Conservation (phyloP, 2,329 filamentous ascomycete genomes). For the Pseudocercospora fijiensis region DNA sequence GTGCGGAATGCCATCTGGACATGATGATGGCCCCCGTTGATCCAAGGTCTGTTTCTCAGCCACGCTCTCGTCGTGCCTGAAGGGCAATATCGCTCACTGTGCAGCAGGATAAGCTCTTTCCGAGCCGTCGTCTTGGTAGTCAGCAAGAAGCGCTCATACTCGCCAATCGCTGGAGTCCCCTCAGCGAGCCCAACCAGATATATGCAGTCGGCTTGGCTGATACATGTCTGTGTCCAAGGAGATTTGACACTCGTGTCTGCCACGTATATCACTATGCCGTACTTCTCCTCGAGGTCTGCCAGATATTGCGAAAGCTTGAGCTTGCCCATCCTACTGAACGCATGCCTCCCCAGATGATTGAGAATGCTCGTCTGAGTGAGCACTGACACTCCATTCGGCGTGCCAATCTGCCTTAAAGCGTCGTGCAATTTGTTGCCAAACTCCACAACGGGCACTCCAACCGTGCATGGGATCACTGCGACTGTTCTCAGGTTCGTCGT, state of each 20-base stretch:
- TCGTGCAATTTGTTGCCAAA: constrained; percentile 88
- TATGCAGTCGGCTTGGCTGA: constrained; percentile 94
- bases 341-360: constrained; percentile 91
- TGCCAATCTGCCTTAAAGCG: constrained; percentile 84
- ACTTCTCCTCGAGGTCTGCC: constrained; percentile 95
- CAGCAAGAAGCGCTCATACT: constrained; percentile 93
- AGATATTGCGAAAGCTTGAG: constrained; percentile 93
- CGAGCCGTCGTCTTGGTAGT: constrained; percentile 96
- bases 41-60: constrained; percentile 88
- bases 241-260: constrained; percentile 96
- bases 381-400: constrained; percentile 83
- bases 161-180: constrained; percentile 83
- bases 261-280: constrained; percentile 90
- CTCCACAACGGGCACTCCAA: constrained; percentile 89
- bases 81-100: constrained; percentile 81
- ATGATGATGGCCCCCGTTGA: constrained; percentile 96
- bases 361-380: constrained; percentile 85
- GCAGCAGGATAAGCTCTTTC: constrained; percentile 86
- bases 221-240: constrained; percentile 97
- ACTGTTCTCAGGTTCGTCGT: constrained; percentile 92
- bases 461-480: constrained; percentile 83
- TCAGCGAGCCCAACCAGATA: constrained; percentile 89
- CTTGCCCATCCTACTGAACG: constrained; percentile 97
- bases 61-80: constrained; percentile 84
- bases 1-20: constrained; percentile 90